Evolutionary conservation across 495 filamentous ascomycete genomes (phyloP).

Genomic region (Emericellopsis terricola): DNA sequence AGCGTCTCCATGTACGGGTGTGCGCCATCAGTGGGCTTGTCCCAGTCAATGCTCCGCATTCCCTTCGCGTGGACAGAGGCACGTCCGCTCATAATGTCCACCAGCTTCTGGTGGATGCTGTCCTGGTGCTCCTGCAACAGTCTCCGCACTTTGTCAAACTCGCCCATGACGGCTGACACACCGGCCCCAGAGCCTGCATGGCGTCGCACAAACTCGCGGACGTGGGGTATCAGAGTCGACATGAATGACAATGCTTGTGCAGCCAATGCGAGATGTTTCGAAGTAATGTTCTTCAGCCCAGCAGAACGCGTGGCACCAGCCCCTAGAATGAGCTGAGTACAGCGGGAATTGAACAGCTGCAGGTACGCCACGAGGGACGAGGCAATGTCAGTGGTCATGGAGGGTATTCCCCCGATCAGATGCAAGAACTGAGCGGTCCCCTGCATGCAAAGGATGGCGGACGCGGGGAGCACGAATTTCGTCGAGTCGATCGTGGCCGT

Average conservation of each 20-base stretch:
- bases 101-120: constrained; percentile 85
- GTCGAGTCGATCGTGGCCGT: constrained; percentile 70
- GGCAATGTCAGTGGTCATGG: constrained; percentile 70
- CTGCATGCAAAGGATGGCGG: constrained; percentile 57
- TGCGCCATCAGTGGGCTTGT: constrained; percentile 18
- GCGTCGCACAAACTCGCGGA: constrained; percentile 77
- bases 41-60: constrained; percentile 66
- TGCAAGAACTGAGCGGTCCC: constrained; percentile 70
- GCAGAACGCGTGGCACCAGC: constrained; percentile 84
- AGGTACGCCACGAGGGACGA: constrained; percentile 44
- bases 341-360: constrained; percentile 84
- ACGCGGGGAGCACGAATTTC: constrained; percentile 70
- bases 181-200: constrained; percentile 39
- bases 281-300: constrained; percentile 89
- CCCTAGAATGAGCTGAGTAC: constrained; percentile 83
- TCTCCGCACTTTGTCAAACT: constrained; percentile 86
- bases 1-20: constrained; percentile 84
- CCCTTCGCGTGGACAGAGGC: constrained; percentile 51
- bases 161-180: constrained; percentile 43
- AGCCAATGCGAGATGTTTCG: constrained; percentile 84
- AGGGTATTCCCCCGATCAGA: constrained; percentile 68
- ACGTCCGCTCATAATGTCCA: constrained; percentile 84
- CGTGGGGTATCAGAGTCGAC: constrained; percentile 69
- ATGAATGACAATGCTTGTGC: constrained; percentile 84
- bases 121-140: constrained; percentile 84